Percentiles rank a stretch among this genome's conserved stretches.
Conservation (phyloP, 306 rosid species). For the Dalbergia cochinchinensis region DNA sequence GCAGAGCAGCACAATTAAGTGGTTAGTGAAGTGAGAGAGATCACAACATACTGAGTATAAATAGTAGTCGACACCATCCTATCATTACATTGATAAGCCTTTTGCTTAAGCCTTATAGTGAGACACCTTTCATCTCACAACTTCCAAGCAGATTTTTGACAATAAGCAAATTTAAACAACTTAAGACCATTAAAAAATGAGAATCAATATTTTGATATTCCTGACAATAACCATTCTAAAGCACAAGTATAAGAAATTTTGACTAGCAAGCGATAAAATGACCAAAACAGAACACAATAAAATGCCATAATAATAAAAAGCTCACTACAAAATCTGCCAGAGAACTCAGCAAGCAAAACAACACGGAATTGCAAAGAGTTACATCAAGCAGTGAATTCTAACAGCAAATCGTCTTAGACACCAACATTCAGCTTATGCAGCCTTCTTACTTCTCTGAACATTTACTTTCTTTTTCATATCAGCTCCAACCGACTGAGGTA, state of each 20-base stretch:
- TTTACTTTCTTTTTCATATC: conserved; percentile 49
- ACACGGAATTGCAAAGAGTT: conserved; percentile 38
- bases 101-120: neutral
- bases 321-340: conserved; percentile 52
- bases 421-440: conserved; percentile 28
- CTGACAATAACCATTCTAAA: conserved; percentile 20
- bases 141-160: neutral
- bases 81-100: neutral
- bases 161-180: conserved; percentile 18
- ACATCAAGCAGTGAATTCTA: conserved; percentile 42
- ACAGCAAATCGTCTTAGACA: conserved; percentile 34
- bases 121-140: neutral
- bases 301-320: conserved; percentile 11
- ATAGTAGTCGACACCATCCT: neutral
- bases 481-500: neutral
- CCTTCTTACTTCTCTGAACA: conserved; percentile 55
- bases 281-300: conserved; percentile 21
- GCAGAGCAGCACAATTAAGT: conserved; percentile 1
- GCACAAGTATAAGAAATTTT: conserved; percentile 20
- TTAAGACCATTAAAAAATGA: neutral
- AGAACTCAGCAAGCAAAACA: conserved; percentile 43
- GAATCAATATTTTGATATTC: neutral
- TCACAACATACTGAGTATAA: conserved; percentile 1
- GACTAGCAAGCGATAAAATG: conserved; percentile 16
- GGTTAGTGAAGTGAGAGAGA: neutral